These are phyloP conservation scores for Peronosclerospora sorghi DNA, from an alignment of 352 stramenopile genomes.

Conservation along the genomic window DNA sequence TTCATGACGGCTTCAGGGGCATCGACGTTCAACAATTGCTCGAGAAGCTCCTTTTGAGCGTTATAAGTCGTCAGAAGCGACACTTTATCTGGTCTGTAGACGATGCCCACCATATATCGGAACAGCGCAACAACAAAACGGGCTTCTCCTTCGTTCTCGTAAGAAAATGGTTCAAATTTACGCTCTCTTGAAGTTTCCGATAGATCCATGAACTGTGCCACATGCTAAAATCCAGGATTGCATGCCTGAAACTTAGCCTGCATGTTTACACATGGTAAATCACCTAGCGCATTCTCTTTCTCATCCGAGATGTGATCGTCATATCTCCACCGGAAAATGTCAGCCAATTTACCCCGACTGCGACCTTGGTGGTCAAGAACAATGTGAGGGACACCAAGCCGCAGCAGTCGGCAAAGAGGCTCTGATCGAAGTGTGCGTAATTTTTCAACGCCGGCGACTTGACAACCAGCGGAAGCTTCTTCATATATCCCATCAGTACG, in stretches of 20 bases:
- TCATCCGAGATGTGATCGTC: conserved; percentile 6
- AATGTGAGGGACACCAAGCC: conserved; percentile 87
- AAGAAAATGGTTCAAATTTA: conserved; percentile 72
- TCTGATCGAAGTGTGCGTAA: conserved; percentile 91
- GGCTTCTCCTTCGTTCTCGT: conserved; percentile 92
- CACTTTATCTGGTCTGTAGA: conserved; percentile 87
- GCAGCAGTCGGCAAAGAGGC: conserved; percentile 91
- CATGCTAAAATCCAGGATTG: conserved; percentile 86
- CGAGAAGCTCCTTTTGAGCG: conserved; percentile 89
- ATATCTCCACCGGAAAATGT: conserved; percentile 85
- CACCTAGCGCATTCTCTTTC: conserved; percentile 9
- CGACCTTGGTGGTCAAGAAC: conserved; percentile 87
- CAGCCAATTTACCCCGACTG: conserved; percentile 74
- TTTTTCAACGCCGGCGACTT: conserved; percentile 80
- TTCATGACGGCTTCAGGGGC: conserved; percentile 7
- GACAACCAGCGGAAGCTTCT: conserved; percentile 88
- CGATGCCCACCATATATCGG: conserved; percentile 88
- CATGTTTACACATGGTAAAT: conserved; percentile 17
- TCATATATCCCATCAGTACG: conserved; percentile 90
- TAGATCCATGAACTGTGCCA: conserved; percentile 87
- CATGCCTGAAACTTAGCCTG: conserved; percentile 29
- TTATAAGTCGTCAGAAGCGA: conserved; percentile 93
- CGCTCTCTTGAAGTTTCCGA: conserved; percentile 42
- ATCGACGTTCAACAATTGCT: conserved; percentile 62
- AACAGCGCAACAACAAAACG: conserved; percentile 90